Percentiles rank a stretch among this genome's conserved stretches.
Conservation (phyloP, 179 eudicot species). For the Amaranthus tricolor region DNA sequence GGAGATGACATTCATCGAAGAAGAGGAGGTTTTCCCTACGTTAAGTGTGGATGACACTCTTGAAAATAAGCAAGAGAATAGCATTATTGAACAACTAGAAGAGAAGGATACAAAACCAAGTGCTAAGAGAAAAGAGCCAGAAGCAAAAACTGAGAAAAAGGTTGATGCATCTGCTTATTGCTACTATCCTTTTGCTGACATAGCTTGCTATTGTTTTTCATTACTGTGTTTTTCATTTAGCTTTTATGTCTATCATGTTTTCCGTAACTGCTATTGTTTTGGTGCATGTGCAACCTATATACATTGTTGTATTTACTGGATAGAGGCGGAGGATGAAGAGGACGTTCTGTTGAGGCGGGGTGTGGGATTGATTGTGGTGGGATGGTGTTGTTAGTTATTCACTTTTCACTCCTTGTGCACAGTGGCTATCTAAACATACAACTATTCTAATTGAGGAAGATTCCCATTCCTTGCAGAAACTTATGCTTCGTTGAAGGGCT, state of each 20-base stretch:
- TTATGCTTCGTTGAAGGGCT: neutral
- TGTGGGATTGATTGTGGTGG: neutral
- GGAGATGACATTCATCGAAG: conserved; percentile 71
- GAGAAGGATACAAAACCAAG: conserved; percentile 39
- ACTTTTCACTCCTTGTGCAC: neutral
- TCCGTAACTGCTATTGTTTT: neutral
- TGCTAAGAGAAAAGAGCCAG: conserved; percentile 81
- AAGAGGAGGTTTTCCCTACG: conserved; percentile 78
- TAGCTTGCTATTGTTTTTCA: conserved; percentile 8
- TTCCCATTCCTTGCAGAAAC: neutral
- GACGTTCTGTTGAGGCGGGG: neutral
- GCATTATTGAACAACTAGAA: conserved; percentile 35
- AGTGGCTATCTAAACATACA: neutral
- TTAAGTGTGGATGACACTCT: conserved; percentile 33
- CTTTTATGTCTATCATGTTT: neutral
- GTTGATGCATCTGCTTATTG: conserved; percentile 27
- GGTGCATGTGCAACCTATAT: neutral
- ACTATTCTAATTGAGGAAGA: neutral
- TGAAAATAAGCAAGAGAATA: conserved; percentile 31
- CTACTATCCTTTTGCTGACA: neutral
- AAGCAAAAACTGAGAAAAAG: conserved; percentile 69
- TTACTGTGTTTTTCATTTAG: neutral
- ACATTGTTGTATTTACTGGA: neutral
- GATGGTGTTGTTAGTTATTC: neutral
- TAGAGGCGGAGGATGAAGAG: neutral